phyloP scores from a whole-genome alignment of 176 grass and related monocot genomes.

The Phyllostachys edulis region DNA sequence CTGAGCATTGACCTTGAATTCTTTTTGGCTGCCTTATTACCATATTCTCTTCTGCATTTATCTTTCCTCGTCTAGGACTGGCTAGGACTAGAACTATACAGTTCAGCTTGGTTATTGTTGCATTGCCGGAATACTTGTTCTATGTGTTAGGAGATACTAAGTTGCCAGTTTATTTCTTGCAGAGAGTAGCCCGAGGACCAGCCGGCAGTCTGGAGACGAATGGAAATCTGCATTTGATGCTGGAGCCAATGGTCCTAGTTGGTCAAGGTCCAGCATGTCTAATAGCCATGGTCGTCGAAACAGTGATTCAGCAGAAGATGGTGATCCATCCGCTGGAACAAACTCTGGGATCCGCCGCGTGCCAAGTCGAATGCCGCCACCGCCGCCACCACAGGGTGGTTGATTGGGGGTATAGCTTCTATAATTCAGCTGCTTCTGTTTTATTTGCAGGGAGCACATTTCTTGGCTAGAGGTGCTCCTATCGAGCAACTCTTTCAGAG shows the following conservation, averaged over 20 bases:
- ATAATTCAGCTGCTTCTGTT: background rate
- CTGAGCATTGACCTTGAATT: background rate
- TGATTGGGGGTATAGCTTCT: background rate
- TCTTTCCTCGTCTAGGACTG: background rate
- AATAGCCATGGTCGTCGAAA: conserved; percentile 7
- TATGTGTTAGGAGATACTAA: background rate
- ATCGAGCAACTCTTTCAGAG: background rate
- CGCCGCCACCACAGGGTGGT: conserved; percentile 41
- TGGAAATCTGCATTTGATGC: conserved; percentile 78
- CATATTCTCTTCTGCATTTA: background rate
- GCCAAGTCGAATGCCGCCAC: conserved; percentile 58
- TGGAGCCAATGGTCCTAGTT: conserved; percentile 40
- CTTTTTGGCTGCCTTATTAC: background rate
- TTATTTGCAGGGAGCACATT: background rate
- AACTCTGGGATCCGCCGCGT: conserved; percentile 44
- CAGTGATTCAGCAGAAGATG: conserved; percentile 40
- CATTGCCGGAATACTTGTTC: background rate
- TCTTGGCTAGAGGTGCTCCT: background rate
- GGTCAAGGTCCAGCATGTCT: conserved; percentile 14
- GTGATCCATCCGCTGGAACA: conserved; percentile 34
- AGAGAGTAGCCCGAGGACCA: conserved; percentile 53
- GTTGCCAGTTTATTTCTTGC: background rate
- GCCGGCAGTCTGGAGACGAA: conserved; percentile 46
- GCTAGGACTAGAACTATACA: background rate
- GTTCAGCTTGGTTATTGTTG: background rate